Percentiles rank a stretch among this genome's conserved stretches.
Evolutionary conservation across 2,329 filamentous ascomycete genomes (phyloP).

Genomic region (Aspergillus sclerotialis): DNA sequence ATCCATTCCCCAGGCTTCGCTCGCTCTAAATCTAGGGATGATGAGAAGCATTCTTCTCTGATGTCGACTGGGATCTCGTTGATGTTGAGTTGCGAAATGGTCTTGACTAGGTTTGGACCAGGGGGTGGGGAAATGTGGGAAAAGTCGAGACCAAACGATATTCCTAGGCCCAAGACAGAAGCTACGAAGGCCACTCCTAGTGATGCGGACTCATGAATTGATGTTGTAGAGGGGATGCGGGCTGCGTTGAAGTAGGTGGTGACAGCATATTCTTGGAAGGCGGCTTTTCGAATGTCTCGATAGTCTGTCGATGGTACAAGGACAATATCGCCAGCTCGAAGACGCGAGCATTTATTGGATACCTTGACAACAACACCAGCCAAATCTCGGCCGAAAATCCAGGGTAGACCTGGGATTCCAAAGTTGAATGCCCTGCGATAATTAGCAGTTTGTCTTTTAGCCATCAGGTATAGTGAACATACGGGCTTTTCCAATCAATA

Average conservation of each 20-base stretch:
- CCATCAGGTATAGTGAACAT: conserved; percentile 22
- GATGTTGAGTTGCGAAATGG: conserved; percentile 43
- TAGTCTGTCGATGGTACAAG: conserved; percentile 70
- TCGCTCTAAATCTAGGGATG: conserved; percentile 47
- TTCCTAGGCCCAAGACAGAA: conserved; percentile 57
- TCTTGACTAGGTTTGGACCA: conserved; percentile 54
- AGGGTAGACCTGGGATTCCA: conserved; percentile 60
- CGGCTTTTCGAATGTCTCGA: conserved; percentile 62
- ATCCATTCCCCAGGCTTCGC: conserved; percentile 60
- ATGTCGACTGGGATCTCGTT: conserved; percentile 55
- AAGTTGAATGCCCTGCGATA: conserved; percentile 59
- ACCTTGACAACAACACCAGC: conserved; percentile 55
- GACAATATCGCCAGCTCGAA: conserved; percentile 50
- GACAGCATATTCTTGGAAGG: conserved; percentile 64
- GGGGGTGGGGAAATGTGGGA: conserved; percentile 23
- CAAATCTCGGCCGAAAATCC: conserved; percentile 64
- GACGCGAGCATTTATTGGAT: conserved; percentile 37
- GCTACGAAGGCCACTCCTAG: conserved; percentile 67
- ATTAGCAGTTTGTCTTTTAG: not conserved
- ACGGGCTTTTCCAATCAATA: conserved; percentile 71
- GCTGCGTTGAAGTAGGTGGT: conserved; percentile 60
- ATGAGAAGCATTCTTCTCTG: conserved; percentile 53
- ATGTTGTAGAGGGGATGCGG: conserved; percentile 49
- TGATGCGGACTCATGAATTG: conserved; percentile 52
- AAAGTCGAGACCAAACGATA: conserved; percentile 66